Evolutionary conservation across 2,329 filamentous ascomycete genomes (phyloP).

Genomic region (Paecilomyces formosus): DNA sequence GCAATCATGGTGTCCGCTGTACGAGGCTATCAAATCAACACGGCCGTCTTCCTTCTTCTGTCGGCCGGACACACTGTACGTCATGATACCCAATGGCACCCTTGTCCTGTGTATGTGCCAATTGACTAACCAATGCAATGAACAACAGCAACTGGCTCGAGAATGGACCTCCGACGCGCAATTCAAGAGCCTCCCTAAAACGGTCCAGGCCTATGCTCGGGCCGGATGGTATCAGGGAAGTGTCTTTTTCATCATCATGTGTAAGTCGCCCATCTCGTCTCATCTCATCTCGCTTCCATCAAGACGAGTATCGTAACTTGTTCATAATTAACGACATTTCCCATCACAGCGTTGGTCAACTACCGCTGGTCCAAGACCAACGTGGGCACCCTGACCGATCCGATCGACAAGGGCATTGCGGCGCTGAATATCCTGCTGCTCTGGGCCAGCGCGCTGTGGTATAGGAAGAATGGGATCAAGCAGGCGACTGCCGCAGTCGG

Average conservation of each 20-base stretch:
- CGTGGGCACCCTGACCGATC: slow-evolving; percentile 13
- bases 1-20: background rate
- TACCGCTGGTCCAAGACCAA: slow-evolving; percentile 19
- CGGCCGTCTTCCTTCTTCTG: slow-evolving; percentile 11
- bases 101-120: no score
- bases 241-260: slow-evolving; percentile 15
- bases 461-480: slow-evolving; percentile 18
- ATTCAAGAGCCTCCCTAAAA: slow-evolving; percentile 13
- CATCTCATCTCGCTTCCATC: background rate
- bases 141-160: slow-evolving; percentile 10
- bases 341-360: slow-evolving; percentile 14
- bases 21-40: background rate
- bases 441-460: slow-evolving; percentile 23
- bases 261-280: slow-evolving; percentile 6
- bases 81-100: background rate
- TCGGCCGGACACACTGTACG: slow-evolving; percentile 19
- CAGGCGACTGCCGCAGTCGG: slow-evolving; percentile 7
- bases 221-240: slow-evolving; percentile 24
- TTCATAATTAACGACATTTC: background rate
- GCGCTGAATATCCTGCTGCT: slow-evolving; percentile 17
- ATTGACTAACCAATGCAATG: no score
- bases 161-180: slow-evolving; percentile 16
- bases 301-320: background rate
- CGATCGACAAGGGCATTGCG: slow-evolving; percentile 21
- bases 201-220: slow-evolving; percentile 8